phyloP scores from a whole-genome alignment of 139 green algal genomes.

The Chlamydomonas sphaeroides region DNA sequence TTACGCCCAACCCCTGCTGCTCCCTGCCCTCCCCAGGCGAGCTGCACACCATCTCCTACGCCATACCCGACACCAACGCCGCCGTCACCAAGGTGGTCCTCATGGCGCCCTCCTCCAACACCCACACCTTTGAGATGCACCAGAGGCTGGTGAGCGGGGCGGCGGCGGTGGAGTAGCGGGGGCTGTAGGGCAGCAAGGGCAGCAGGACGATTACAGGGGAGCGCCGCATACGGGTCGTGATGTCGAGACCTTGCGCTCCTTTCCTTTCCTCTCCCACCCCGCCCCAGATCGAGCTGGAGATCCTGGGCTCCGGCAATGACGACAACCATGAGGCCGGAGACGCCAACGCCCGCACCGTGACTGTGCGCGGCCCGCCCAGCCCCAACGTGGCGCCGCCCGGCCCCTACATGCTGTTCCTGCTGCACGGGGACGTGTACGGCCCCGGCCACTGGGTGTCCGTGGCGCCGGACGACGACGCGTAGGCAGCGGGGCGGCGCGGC shows the following conservation, averaged over 20 bases:
- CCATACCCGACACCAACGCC: not conserved
- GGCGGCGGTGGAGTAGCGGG: too few species aligned
- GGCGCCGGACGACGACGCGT: not conserved
- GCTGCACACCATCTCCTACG: not conserved
- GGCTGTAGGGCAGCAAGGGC: too few species aligned
- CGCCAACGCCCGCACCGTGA: not conserved
- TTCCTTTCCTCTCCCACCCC: too few species aligned
- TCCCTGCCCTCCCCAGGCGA: too few species aligned
- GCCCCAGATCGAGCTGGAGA: conserved; percentile 50
- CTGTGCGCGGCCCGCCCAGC: conserved; percentile 22
- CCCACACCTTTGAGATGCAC: conserved; percentile 50
- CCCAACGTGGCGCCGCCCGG: conserved; percentile 10
- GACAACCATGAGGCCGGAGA: conserved; percentile 10
- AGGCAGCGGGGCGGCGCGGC: too few species aligned
- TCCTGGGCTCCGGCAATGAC: conserved; percentile 12
- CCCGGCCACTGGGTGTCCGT: conserved; percentile 8
- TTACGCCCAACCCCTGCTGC: too few species aligned
- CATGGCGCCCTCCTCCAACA: conserved; percentile 43
- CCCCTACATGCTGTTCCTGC: conserved; percentile 37
- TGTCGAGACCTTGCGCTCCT: too few species aligned
- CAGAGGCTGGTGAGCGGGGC: too few species aligned
- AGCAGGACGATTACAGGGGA: too few species aligned
- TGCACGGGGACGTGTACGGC: conserved; percentile 5
- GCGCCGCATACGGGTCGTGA: too few species aligned
- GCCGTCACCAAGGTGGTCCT: conserved; percentile 40